Evolutionary conservation across 2,329 filamentous ascomycete species (phyloP).

Genomic region (Ceratocystis alfenasii): DNA sequence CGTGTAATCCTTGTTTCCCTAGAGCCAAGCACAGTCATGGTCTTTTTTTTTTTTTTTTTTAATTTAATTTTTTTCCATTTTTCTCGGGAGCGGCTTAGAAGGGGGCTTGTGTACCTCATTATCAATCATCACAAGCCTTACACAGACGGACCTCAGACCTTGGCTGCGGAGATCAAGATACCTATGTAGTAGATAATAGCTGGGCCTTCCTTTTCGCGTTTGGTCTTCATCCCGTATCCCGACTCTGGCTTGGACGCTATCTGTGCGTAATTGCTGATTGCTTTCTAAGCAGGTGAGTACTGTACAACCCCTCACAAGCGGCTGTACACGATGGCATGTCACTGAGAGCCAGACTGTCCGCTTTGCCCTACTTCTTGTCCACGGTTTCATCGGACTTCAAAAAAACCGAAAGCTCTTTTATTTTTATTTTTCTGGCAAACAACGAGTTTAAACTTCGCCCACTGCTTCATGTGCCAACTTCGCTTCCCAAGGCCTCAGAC

Average conservation of each 20-base stretch:
- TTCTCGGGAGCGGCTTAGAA: no score
- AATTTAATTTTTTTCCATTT: no score
- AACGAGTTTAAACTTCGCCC: not conserved
- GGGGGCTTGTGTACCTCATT: no score
- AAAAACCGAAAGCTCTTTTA: no score
- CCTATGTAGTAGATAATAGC: not conserved
- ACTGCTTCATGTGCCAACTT: slow-evolving; percentile 6
- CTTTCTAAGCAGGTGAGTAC: not conserved
- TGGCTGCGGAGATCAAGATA: not conserved
- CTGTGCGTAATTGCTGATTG: not conserved
- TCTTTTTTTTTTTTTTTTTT: no score
- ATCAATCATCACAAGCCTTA: no score
- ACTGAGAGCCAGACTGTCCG: no score
- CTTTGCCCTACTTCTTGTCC: no score
- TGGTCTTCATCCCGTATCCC: not conserved
- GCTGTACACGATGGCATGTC: no score
- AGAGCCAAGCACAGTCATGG: not conserved
- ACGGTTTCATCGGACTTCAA: no score
- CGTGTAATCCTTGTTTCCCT: not conserved
- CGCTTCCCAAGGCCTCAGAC: slow-evolving; percentile 7
- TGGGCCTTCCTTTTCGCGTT: not conserved
- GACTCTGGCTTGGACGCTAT: not conserved
- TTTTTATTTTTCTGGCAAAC: not conserved
- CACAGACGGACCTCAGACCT: no score
- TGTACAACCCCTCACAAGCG: no score